A percentile compares a stretch with the other conserved stretches of the same genome.
phyloP scores from a whole-genome alignment of 1,284 basidiomycete genomes.

The Mycena citricolor region DNA sequence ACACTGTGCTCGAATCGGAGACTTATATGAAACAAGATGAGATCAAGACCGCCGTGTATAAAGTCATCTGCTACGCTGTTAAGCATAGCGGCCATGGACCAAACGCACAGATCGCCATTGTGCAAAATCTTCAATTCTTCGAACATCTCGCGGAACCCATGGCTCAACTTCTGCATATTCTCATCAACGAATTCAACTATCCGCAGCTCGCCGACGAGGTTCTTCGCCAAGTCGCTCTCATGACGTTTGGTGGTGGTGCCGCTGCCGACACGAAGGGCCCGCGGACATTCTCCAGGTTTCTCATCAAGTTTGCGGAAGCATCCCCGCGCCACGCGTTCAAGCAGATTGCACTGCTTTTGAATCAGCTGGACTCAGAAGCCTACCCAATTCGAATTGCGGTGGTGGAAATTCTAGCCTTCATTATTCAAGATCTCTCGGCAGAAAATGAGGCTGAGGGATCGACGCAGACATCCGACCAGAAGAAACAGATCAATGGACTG shows the following conservation, averaged over 20 bases:
- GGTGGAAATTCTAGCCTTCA: slow-evolving; percentile 80
- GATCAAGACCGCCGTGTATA: slow-evolving; percentile 70
- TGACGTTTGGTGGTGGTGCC: slow-evolving; percentile 60
- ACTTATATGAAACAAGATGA: slow-evolving; percentile 85
- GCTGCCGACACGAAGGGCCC: slow-evolving; percentile 88
- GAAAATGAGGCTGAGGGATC: slow-evolving; percentile 50
- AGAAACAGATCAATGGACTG: slow-evolving; percentile 82
- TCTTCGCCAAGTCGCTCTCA: slow-evolving; percentile 80
- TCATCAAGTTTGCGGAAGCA: slow-evolving; percentile 80
- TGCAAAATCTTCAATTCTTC: slow-evolving; percentile 90
- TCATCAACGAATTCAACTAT: slow-evolving; percentile 88
- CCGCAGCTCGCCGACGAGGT: slow-evolving; percentile 90
- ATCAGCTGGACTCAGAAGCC: slow-evolving; percentile 91
- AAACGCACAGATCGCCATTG: slow-evolving; percentile 86
- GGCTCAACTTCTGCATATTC: slow-evolving; percentile 83
- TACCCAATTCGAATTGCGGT: slow-evolving; percentile 96
- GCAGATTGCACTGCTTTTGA: slow-evolving; percentile 83
- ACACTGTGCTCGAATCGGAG: slow-evolving; percentile 86
- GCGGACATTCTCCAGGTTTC: slow-evolving; percentile 82
- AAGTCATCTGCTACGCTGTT: slow-evolving; percentile 88
- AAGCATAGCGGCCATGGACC: slow-evolving; percentile 88
- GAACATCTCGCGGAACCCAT: slow-evolving; percentile 94
- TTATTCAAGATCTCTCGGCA: slow-evolving; percentile 76
- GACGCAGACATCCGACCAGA: slow-evolving; percentile 38
- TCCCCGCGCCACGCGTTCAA: slow-evolving; percentile 87